These are phyloP conservation scores for Malbranchea cinnamomea DNA, from an alignment of 2,329 filamentous ascomycete genomes.

Conservation along the genomic window DNA sequence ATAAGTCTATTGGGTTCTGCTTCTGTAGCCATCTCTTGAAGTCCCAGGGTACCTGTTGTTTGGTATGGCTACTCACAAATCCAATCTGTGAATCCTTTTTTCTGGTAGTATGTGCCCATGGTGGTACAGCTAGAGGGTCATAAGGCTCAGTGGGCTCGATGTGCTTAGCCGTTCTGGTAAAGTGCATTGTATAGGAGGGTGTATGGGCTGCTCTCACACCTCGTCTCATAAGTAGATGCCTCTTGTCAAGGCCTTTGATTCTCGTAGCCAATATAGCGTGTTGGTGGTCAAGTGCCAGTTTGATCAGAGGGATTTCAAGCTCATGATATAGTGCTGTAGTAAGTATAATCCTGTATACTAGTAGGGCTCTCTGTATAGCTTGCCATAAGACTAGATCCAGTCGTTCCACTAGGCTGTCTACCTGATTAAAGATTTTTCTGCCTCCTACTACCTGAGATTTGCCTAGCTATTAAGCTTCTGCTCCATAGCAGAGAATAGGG, in stretches of 20 bases:
- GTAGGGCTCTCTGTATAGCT: conserved; percentile 3
- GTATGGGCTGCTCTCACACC: not conserved
- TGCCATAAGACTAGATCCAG: conserved; percentile 1
- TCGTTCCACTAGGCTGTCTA: not conserved
- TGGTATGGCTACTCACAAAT: not conserved
- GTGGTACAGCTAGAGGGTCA: not conserved
- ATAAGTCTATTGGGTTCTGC: not conserved
- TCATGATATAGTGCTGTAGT: conserved; percentile 6
- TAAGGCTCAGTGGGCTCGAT: not conserved
- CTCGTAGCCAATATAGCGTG: conserved; percentile 8
- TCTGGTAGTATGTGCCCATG: not conserved
- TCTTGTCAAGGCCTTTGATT: conserved; percentile 9
- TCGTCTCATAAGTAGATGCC: conserved; percentile 9
- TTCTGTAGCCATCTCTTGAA: conserved; percentile 1
- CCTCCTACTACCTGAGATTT: not conserved
- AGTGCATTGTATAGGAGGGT: not conserved
- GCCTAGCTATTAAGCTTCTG: conserved; percentile 6
- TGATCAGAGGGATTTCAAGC: conserved; percentile 5
- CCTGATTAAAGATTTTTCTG: not conserved
- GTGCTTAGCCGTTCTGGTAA: not conserved
- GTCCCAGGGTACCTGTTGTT: not conserved
- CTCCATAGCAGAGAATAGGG: conserved; percentile 4
- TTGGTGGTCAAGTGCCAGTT: conserved; percentile 7
- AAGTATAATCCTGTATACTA: conserved; percentile 7
- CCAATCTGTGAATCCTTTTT: not conserved